A percentile compares a stretch with the other conserved stretches of the same genome.
These are phyloP conservation scores for Papiliotrema nemorosa DNA, from an alignment of 1,284 basidiomycete species.

Conservation along the genomic window DNA sequence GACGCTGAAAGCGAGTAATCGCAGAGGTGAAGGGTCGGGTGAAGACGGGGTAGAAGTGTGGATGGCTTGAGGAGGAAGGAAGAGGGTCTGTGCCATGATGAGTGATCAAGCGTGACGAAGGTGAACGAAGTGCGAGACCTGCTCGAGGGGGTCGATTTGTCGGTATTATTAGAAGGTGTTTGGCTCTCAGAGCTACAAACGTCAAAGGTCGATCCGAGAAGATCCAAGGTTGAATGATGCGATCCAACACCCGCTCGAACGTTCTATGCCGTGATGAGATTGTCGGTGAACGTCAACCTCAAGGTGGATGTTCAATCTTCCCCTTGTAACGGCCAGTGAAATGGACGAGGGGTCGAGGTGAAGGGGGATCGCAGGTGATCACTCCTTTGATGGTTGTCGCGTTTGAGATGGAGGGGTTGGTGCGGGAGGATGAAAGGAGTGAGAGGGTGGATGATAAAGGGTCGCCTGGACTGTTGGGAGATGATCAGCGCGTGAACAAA, in stretches of 20 bases:
- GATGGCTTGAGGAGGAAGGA: constrained; percentile 14
- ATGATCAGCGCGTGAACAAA: neutral
- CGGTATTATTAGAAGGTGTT: too few species aligned
- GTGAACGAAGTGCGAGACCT: neutral
- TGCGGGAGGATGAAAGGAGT: neutral
- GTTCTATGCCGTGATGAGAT: too few species aligned
- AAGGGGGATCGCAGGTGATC: neutral
- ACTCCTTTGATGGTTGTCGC: too few species aligned
- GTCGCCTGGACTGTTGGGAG: constrained; percentile 1
- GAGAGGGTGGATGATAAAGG: constrained; percentile 1
- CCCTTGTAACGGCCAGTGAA: too few species aligned
- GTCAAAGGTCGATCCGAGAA: too few species aligned
- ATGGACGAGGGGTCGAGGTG: constrained; percentile 1
- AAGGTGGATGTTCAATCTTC: too few species aligned
- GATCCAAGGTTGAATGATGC: too few species aligned
- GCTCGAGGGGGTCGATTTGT: too few species aligned
- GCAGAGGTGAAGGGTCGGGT: constrained; percentile 36
- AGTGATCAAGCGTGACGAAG: neutral
- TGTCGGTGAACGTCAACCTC: too few species aligned
- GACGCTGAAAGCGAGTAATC: constrained; percentile 39
- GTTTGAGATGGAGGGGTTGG: neutral
- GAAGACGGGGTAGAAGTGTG: constrained; percentile 17
- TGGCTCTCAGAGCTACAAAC: too few species aligned
- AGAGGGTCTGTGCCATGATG: constrained; percentile 22
- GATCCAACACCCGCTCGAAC: too few species aligned